Evolutionary conservation across 768 basidiomycete species (phyloP), one percentile per base, ranked within the genome.

Genomic region (Boletus tomentosulus): DNA sequence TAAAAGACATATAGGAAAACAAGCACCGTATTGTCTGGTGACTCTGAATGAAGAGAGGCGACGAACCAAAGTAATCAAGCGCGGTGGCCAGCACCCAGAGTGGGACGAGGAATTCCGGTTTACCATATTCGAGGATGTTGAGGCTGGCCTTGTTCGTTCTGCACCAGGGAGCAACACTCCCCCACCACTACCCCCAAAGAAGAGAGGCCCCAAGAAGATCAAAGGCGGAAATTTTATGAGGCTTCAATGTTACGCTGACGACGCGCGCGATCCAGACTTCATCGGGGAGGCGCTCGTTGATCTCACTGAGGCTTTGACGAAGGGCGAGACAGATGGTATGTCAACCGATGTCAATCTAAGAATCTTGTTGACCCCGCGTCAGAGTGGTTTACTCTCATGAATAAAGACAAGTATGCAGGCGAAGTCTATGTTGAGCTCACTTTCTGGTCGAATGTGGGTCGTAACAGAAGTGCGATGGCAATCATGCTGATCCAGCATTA

Each of bases 81-180:
- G 92, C 30, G 97, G 97, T 47, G 97, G 97, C 16, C 97, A 99
- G 69, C 94, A 97, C 70, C 97, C 97, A 6, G 93, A 93, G 73
- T 99, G 97, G 95, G 97, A 99, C 67, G 94, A 97, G 63, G 97
- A 99, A 73, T 77, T 98, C 64, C 86, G 97, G 41, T 98, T 98
- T 71, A 85, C 87, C 25, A 76, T 99, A 43, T 82, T 78, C 58
- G 95, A 98, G 66, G 92, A 92, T 58, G 71, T 75, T 31, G 77
- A 81, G 30, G 82, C 79, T 59, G 74, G 76, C n/a, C 70, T 76
- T 39, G 74, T 77, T 35, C 72, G 75, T 57, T 73, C 73, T 48
- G 71, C 71, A 9, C 66, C 62, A 25, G 69, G 61, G 27, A 71
- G 77, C 51, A 73, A 76, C 11, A 76, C 78, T 11, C 84, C 88